Evolutionary conservation across 106 monocot genomes (phyloP).

Genomic region (Vanilla planifolia): DNA sequence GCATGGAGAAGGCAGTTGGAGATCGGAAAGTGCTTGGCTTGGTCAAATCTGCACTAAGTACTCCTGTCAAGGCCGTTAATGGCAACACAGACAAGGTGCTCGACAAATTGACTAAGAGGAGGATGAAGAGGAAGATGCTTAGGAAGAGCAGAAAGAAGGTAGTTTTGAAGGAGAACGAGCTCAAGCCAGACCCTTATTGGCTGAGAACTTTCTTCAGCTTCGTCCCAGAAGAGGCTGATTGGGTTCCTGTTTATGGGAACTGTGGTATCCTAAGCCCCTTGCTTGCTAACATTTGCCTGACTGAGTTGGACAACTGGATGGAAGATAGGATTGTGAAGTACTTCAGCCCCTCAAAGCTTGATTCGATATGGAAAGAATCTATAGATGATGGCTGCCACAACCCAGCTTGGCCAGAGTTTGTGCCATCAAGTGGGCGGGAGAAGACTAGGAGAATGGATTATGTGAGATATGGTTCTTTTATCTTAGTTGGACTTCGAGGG

Average conservation of each 20-base stretch:
- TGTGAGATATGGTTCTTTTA: constrained; percentile 70
- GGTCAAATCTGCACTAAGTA: constrained; percentile 47
- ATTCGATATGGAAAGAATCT: constrained; percentile 85
- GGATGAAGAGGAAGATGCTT: constrained; percentile 73
- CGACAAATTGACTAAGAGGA: constrained; percentile 49
- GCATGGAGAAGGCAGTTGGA: constrained; percentile 37
- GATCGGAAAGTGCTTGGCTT: constrained; percentile 57
- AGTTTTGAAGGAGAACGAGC: constrained; percentile 75
- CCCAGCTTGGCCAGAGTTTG: constrained; percentile 96
- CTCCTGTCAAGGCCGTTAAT: constrained; percentile 20
- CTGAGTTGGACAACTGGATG: constrained; percentile 77
- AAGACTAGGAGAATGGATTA: constrained; percentile 86
- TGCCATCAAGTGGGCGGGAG: constrained; percentile 60
- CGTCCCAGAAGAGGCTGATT: constrained; percentile 56
- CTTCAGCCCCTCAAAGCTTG: constrained; percentile 61
- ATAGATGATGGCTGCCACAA: constrained; percentile 74
- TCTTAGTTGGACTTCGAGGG: constrained; percentile 83
- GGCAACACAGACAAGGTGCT: constrained; percentile 3
- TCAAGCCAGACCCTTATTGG: constrained; percentile 98
- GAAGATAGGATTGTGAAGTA: constrained; percentile 60
- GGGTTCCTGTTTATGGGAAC: constrained; percentile 51
- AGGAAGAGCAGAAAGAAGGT: constrained; percentile 78
- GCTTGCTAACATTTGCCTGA: constrained; percentile 67
- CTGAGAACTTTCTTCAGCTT: constrained; percentile 74
- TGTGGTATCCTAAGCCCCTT: constrained; percentile 91